Evolutionary conservation across 495 filamentous ascomycete species (phyloP).

Genomic region (Durotheca rogersii): DNA sequence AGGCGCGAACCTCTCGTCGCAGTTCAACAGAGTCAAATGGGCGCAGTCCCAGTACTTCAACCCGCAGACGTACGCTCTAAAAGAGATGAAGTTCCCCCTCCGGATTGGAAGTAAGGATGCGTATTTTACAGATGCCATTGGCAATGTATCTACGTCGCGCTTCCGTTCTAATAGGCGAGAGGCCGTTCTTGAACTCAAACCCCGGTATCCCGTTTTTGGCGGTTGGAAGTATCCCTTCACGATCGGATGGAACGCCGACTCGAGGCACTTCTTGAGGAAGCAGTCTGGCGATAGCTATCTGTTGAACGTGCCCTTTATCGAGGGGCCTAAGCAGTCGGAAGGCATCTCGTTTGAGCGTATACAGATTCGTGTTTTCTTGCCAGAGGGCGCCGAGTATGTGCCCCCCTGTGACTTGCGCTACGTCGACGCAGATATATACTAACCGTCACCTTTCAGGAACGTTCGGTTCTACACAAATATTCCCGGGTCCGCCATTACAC

Average conservation of each 20-base stretch:
- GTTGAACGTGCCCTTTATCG: conserved; percentile 93
- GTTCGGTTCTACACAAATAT: conserved; percentile 65
- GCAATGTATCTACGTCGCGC: conserved; percentile 90
- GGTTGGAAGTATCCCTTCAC: conserved; percentile 97
- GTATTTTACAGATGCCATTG: conserved; percentile 96
- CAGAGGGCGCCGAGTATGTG: conserved; percentile 86
- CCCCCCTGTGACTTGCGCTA: conserved; percentile 8
- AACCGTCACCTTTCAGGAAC: conserved; percentile 52
- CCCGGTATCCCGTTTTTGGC: conserved; percentile 90
- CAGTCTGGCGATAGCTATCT: conserved; percentile 65
- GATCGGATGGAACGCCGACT: conserved; percentile 88
- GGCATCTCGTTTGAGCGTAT: conserved; percentile 83
- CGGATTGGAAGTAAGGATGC: conserved; percentile 74
- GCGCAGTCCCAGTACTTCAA: conserved; percentile 73
- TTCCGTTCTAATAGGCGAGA: conserved; percentile 79
- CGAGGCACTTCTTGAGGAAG: conserved; percentile 71
- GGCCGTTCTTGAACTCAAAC: conserved; percentile 83
- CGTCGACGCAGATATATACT: conserved; percentile 30
- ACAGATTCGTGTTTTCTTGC: conserved; percentile 77
- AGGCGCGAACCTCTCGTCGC: conserved; percentile 75
- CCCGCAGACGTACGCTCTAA: conserved; percentile 71
- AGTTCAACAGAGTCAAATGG: conserved; percentile 88
- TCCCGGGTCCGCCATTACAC: conserved; percentile 57
- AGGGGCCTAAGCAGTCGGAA: conserved; percentile 82
- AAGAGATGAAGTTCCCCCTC: conserved; percentile 78